These are phyloP conservation scores for Rhizopogon rudus DNA, from an alignment of 768 basidiomycete species.

Conservation along the genomic window DNA sequence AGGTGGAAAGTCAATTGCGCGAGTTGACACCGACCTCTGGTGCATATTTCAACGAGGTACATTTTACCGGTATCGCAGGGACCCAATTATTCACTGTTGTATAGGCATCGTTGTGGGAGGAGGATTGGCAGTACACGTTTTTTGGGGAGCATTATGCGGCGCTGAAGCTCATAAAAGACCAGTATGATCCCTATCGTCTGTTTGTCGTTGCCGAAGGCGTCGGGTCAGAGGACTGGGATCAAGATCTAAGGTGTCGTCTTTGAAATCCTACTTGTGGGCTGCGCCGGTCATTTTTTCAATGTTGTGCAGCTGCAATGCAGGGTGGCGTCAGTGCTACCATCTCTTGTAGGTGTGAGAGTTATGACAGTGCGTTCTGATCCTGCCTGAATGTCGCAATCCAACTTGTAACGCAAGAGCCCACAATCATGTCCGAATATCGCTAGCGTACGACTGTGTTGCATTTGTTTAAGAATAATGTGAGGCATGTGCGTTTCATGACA, in stretches of 20 bases:
- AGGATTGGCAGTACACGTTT: slow-evolving; percentile 37
- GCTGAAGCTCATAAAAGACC: slow-evolving; percentile 37
- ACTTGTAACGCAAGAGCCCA: not conserved
- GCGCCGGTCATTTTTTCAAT: no score
- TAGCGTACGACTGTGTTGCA: no score
- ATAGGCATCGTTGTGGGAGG: slow-evolving; percentile 40
- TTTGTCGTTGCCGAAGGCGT: slow-evolving; percentile 45
- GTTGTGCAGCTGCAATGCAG: not conserved
- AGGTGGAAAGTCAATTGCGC: slow-evolving; percentile 9
- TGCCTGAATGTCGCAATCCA: not conserved
- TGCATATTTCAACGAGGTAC: slow-evolving; percentile 47
- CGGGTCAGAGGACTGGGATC: slow-evolving; percentile 47
- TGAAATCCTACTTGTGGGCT: no score
- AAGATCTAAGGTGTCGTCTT: slow-evolving; percentile 15
- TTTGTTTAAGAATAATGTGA: no score
- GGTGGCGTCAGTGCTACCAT: not conserved
- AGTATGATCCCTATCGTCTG: slow-evolving; percentile 39
- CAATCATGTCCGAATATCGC: no score
- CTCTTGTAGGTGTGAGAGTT: not conserved
- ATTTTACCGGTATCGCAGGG: not conserved
- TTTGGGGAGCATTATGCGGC: slow-evolving; percentile 40
- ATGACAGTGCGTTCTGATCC: not conserved
- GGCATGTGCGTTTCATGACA: not conserved
- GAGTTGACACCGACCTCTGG: slow-evolving; percentile 29
- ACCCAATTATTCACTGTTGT: not conserved